Conservation (phyloP, 1,139 yeast genomes). For the Yamadazyma mexicana region DNA sequence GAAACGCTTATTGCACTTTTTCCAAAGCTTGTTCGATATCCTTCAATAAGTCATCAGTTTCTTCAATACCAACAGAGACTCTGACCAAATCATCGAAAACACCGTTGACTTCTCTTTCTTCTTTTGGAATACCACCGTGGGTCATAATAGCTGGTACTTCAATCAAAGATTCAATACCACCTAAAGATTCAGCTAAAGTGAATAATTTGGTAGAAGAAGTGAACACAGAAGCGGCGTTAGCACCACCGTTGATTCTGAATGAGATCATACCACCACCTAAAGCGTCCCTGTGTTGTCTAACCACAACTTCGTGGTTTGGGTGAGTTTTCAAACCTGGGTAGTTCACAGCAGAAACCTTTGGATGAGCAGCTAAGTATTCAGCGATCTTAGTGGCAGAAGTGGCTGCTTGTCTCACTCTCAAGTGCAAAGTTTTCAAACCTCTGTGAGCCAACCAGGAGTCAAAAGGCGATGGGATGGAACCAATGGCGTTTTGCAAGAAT, state of each 20-base stretch:
- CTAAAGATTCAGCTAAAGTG: constrained; percentile 86
- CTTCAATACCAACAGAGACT: constrained; percentile 87
- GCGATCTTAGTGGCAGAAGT: constrained; percentile 71
- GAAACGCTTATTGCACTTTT: constrained; percentile 17
- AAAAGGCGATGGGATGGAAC: constrained; percentile 87
- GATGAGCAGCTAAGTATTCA: constrained; percentile 53
- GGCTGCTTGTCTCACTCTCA: constrained; percentile 74
- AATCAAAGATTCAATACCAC: constrained; percentile 83
- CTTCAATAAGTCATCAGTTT: constrained; percentile 70
- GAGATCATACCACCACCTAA: constrained; percentile 94
- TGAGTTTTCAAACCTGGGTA: constrained; percentile 80
- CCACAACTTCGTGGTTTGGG: constrained; percentile 61
- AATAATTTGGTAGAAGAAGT: constrained; percentile 74
- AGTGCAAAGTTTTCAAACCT: constrained; percentile 84
- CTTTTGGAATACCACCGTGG: constrained; percentile 87
- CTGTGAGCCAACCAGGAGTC: constrained; percentile 94
- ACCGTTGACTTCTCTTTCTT: constrained; percentile 76
- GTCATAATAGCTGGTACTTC: constrained; percentile 95
- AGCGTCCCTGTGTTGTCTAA: constrained; percentile 78
- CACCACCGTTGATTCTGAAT: constrained; percentile 83
- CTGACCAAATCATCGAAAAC: constrained; percentile 82
- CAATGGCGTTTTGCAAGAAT: constrained; percentile 85
- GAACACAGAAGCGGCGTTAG: constrained; percentile 71
- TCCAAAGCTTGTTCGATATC: constrained; percentile 73
- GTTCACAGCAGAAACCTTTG: constrained; percentile 65